Evolutionary conservation across 2,329 filamentous ascomycete genomes (phyloP), one percentile per base, ranked within the genome.

Genomic region (Phoma sp.): DNA sequence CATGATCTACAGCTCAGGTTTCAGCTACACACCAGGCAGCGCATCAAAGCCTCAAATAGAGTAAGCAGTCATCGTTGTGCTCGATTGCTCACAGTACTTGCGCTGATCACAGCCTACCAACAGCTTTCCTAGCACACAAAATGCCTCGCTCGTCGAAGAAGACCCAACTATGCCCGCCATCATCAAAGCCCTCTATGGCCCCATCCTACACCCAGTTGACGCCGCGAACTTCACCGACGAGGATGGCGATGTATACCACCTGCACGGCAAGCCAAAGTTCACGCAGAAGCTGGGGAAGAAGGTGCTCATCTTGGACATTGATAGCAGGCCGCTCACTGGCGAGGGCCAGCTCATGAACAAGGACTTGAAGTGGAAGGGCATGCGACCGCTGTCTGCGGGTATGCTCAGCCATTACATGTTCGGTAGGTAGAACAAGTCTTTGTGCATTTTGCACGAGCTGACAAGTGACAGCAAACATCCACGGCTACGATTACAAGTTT

Each of bases 401-500:
- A 75, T 75, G 72, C 65, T 75, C 26, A 72, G 69, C 42, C 73
- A 75, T 53, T 75, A 73, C 57, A 73, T 73, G 63, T 75, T 72
- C 43, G 71, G 69, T 72, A 64, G 64, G 47, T 33, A 32, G n/a
- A 7, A 9, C 12, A 4, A 6, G 12, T 10, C 26, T 11, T 23
- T 3, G 14, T 38, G 18, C 5, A 20, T 23, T 14, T 7, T 21
- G 29, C 51, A 20, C n/a, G n/a, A 5, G 40, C 62, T 66, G 47
- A 68, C 53, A 43, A 14, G 28, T n/a, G 6, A 56, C 57, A 76
- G 76, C 76, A 17, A 67, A 67, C 62, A 79, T 82, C 40, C 80
- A 82, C 61, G 79, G 79, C 5, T 81, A 81, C 64, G 77, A 80
- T 43, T 81, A 81, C 63, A 78, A 79, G 28, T 76, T 80, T 47